phyloP scores from a whole-genome alignment of 2,329 filamentous ascomycete genomes.

The Cladosporium sp. region DNA sequence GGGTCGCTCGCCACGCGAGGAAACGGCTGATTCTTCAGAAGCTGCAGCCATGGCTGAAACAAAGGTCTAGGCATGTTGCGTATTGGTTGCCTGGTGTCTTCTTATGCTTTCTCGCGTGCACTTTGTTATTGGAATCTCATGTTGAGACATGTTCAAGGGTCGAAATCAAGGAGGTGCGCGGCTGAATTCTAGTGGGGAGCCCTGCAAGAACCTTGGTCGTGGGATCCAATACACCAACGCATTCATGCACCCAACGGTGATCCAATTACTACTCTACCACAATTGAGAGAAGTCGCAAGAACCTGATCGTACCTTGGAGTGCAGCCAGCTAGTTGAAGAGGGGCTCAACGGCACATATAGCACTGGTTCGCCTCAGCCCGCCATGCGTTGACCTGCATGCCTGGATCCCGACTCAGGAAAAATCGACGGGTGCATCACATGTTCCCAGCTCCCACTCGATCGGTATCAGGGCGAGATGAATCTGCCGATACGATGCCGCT shows the following conservation, averaged over 20 bases:
- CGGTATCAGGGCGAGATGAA: background rate
- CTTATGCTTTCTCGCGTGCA: background rate
- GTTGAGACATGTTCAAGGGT: background rate
- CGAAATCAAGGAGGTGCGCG: background rate
- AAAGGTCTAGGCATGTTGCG: background rate
- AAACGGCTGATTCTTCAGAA: background rate
- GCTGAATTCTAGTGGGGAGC: background rate
- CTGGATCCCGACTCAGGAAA: background rate
- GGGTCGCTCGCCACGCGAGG: background rate
- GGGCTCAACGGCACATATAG: background rate
- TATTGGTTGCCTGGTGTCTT: background rate
- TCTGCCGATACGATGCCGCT: background rate
- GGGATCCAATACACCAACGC: background rate
- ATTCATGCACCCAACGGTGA: background rate
- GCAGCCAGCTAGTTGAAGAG: background rate
- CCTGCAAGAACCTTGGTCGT: background rate
- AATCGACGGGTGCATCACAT: background rate
- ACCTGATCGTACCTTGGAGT: background rate
- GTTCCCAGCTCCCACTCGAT: background rate
- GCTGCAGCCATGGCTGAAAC: background rate
- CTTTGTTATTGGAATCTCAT: background rate
- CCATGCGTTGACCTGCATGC: background rate
- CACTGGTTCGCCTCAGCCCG: background rate
- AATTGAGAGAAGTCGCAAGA: background rate
- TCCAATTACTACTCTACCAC: background rate